A percentile compares a stretch with the other conserved stretches of the same genome.
These are phyloP conservation scores for Candolleomyces aberdarensis DNA, from an alignment of 768 basidiomycete species.

Conservation along the genomic window DNA sequence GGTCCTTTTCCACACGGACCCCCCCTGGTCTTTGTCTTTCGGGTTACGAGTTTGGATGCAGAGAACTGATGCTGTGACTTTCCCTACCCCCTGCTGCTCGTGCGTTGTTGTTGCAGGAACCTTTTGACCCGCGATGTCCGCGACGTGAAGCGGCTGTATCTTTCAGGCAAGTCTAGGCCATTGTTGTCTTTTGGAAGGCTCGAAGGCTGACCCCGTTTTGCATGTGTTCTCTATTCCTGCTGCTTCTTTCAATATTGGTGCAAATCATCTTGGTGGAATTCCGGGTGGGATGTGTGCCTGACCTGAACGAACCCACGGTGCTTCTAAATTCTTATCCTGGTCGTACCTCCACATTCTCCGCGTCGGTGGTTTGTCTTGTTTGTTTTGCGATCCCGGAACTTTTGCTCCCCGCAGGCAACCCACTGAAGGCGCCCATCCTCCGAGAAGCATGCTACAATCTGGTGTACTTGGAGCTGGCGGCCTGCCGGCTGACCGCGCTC, in stretches of 20 bases:
- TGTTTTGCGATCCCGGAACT: constrained; percentile 7
- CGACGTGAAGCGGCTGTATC: constrained; percentile 91
- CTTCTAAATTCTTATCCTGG: neutral
- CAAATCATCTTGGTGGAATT: neutral
- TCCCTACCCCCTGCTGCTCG: constrained; percentile 9
- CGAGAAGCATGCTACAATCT: constrained; percentile 83
- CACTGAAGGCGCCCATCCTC: constrained; percentile 57
- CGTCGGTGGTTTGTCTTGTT: constrained; percentile 5
- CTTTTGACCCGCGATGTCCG: constrained; percentile 70
- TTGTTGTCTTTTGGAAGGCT: neutral
- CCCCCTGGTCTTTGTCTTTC: too few relatives aligned
- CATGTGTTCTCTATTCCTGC: constrained; percentile 3
- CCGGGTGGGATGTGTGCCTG: neutral
- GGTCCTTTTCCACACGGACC: constrained; percentile 6
- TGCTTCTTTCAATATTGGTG: constrained; percentile 14
- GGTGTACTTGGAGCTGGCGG: constrained; percentile 88
- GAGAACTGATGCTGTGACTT: constrained; percentile 4
- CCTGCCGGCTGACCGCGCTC: constrained; percentile 72
- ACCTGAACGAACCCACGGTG: neutral
- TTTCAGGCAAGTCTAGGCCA: constrained; percentile 69
- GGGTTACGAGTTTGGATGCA: too few relatives aligned
- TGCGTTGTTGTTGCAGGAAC: constrained; percentile 25
- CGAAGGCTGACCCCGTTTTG: neutral
- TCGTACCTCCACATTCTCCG: constrained; percentile 2
- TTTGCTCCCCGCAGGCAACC: constrained; percentile 57